Evolutionary conservation across 768 basidiomycete species (phyloP), one percentile per base, ranked within the genome.

Genomic region (Xanthoconium stramineum): DNA sequence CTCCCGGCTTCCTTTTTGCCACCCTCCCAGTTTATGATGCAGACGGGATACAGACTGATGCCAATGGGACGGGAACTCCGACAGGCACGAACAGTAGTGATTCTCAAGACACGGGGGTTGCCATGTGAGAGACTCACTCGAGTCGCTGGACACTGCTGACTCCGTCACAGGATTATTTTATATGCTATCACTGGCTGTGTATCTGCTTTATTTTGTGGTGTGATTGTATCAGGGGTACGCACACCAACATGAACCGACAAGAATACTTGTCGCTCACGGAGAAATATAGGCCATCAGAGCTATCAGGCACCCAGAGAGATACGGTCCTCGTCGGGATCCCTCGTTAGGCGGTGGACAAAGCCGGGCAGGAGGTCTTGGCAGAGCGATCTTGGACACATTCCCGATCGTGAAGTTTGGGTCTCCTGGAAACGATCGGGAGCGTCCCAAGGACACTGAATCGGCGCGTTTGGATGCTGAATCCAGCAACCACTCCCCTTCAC

Each of bases 371-470:
- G 94, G 94, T 8, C 78, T 98, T 49, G 89, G 91, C 2, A 85
- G 91, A 19, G 96, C 96, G 19, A 94, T 98, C 55, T 77, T 98
- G 52, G 95, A 98, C 62, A 97, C 94, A 4, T 98, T 98, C 75
- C 94, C 95, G 5, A 75, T 97, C 59, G 86, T 96, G 73, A 93
- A 94, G 69, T 98, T 94, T 63, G 83, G 84, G 7, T 55, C 67
- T 11, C 69, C 65, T 32, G 58, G 58, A 8, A 54, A 61, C 45
- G 59, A 51, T 49, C 61, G 19, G 35, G 58, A 55, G 17, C 50
- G 33, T 12, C 28, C 57, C 35, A 76, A 74, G 58, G 75, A 78
- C 58, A 37, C 71, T 32, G 76, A 76, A 62, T 55, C 60, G 20
- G 42, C 43, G 0, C 56, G 54, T n/a, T 42, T 55, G 44, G 50